These are phyloP conservation scores for Ilex aquifolium DNA, from an alignment of 257 asterid genomes.

Conservation along the genomic window DNA sequence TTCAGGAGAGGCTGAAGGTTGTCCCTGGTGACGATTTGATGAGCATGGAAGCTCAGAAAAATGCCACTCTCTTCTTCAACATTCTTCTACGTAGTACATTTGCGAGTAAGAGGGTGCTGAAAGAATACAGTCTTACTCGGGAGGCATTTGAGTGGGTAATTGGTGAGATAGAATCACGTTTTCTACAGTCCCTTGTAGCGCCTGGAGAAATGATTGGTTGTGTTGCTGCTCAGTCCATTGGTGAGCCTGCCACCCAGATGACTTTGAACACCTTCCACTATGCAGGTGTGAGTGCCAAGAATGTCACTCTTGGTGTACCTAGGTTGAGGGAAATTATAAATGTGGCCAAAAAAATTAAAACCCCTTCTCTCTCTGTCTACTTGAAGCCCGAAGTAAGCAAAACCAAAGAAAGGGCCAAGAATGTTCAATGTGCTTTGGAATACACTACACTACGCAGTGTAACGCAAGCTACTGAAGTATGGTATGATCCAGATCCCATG, in stretches of 20 bases:
- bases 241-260: slow-evolving; percentile 99
- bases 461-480: slow-evolving; percentile 96
- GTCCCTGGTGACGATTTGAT: slow-evolving; percentile 99
- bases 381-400: slow-evolving; percentile 68
- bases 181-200: slow-evolving; percentile 95
- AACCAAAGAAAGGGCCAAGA: slow-evolving; percentile 90
- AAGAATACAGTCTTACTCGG: slow-evolving; percentile 85
- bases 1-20: slow-evolving; percentile 94
- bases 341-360: slow-evolving; percentile 94
- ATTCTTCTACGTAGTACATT: slow-evolving; percentile 92
- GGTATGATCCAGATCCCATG: slow-evolving; percentile 98
- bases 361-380: slow-evolving; percentile 95
- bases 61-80: slow-evolving; percentile 94
- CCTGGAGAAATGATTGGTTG: slow-evolving; percentile 99
- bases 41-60: slow-evolving; percentile 97
- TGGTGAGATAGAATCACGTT: slow-evolving; percentile 97
- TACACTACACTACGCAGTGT: slow-evolving; percentile 94
- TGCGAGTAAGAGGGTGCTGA: slow-evolving; percentile 92
- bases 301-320: slow-evolving; percentile 98
- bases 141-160: slow-evolving; percentile 99
- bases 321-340: slow-evolving; percentile 98
- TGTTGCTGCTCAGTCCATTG: slow-evolving; percentile 98
- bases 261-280: slow-evolving; percentile 95
- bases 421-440: slow-evolving; percentile 95
- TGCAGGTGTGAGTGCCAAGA: slow-evolving; percentile 99